Evolutionary conservation across 2,329 filamentous ascomycete genomes (phyloP).

Genomic region (Mycogone perniciosa): DNA sequence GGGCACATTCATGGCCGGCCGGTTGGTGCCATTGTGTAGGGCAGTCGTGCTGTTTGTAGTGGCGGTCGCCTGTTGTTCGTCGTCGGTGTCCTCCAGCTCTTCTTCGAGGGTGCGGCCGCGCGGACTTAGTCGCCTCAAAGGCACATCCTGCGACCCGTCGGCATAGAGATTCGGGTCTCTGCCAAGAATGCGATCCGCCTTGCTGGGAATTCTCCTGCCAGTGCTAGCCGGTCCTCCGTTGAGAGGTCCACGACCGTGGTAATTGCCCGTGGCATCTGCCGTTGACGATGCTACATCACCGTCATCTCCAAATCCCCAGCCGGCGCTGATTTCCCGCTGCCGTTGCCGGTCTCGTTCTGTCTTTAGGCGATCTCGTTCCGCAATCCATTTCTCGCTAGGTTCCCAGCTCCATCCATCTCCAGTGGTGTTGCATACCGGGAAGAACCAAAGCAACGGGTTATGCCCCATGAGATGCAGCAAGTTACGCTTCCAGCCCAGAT

Average conservation of each 20-base stretch:
- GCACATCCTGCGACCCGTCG: slow-evolving; percentile 39
- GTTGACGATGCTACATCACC: slow-evolving; percentile 5
- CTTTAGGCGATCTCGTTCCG: slow-evolving; percentile 59
- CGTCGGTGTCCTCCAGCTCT: slow-evolving; percentile 36
- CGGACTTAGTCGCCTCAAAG: slow-evolving; percentile 42
- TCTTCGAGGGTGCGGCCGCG: slow-evolving; percentile 39
- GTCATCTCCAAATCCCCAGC: slow-evolving; percentile 50
- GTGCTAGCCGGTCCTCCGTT: slow-evolving; percentile 22
- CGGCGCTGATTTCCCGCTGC: slow-evolving; percentile 57
- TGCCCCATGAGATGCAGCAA: slow-evolving; percentile 75
- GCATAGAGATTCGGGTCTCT: slow-evolving; percentile 51
- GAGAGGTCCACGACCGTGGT: slow-evolving; percentile 18
- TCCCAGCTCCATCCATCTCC: slow-evolving; percentile 97
- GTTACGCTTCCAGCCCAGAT: slow-evolving; percentile 78
- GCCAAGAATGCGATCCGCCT: slow-evolving; percentile 53
- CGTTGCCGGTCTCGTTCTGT: slow-evolving; percentile 53
- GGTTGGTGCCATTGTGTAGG: slow-evolving; percentile 25
- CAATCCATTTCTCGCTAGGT: slow-evolving; percentile 70
- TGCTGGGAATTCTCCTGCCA: slow-evolving; percentile 40
- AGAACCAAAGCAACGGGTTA: slow-evolving; percentile 62
- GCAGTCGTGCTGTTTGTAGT: slow-evolving; percentile 27
- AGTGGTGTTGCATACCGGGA: slow-evolving; percentile 78
- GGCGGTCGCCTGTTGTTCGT: slow-evolving; percentile 26
- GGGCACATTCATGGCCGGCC: slow-evolving; percentile 39
- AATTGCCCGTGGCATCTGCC: slow-evolving; percentile 14